A percentile compares a stretch with the other conserved stretches of the same genome.
Evolutionary conservation across 2,329 filamentous ascomycete species (phyloP).

Genomic region (Lachnellula arida): DNA sequence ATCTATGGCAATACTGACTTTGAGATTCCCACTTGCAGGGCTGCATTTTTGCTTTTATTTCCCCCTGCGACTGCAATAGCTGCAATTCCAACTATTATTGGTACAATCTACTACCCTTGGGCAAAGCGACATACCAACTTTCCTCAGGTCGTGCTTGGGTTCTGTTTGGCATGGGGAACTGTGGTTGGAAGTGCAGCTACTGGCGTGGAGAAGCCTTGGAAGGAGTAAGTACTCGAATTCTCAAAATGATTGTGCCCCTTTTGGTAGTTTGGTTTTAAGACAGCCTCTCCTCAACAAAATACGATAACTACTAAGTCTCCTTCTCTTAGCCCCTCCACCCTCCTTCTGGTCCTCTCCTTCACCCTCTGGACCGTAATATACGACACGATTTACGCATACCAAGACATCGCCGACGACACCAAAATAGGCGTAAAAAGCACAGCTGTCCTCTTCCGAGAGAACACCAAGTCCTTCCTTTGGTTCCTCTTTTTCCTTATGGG

Average conservation of each 20-base stretch:
- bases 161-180: background rate
- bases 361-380: background rate
- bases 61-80: background rate
- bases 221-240: background rate
- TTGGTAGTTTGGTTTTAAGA: no score
- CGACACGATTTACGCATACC: constrained; percentile 1
- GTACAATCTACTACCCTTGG: background rate
- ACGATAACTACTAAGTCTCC: no score
- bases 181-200: background rate
- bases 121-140: background rate
- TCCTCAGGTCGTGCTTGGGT: background rate
- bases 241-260: no score
- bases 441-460: background rate
- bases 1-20: no score
- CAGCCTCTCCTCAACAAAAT: no score
- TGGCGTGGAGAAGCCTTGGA: background rate
- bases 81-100: background rate
- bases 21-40: background rate
- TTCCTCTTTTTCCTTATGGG: background rate
- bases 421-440: background rate
- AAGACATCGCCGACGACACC: background rate
- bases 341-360: background rate
- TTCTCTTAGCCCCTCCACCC: background rate
- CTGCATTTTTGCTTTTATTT: background rate
- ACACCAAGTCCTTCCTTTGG: background rate